phyloP scores from a whole-genome alignment of 2,329 filamentous ascomycete genomes.

The Podosphaera leucotricha region DNA sequence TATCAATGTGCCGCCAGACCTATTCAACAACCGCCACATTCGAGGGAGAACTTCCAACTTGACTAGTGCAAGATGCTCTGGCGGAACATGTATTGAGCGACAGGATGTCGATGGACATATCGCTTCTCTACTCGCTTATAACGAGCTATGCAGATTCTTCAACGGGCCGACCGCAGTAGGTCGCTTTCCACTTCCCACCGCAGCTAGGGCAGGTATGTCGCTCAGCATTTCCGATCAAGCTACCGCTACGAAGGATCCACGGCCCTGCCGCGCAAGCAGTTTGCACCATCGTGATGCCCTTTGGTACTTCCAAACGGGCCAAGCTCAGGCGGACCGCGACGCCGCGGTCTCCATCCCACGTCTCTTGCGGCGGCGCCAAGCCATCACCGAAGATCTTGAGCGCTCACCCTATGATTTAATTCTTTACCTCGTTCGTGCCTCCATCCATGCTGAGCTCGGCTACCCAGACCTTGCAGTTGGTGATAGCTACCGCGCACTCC shows the following conservation, averaged over 20 bases:
- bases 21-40: no score
- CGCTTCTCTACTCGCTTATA: no score
- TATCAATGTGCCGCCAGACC: no score
- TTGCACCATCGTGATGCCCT: not conserved
- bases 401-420: constrained; percentile 35
- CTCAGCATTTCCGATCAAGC: no score
- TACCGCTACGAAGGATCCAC: no score
- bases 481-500: constrained; percentile 75
- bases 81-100: no score
- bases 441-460: constrained; percentile 46
- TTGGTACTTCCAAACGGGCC: not conserved
- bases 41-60: no score
- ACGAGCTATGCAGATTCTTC: not conserved
- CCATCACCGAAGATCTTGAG: constrained; percentile 30
- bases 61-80: no score
- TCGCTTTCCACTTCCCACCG: not conserved
- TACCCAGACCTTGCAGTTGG: constrained; percentile 80
- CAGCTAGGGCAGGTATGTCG: no score
- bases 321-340: constrained; percentile 5
- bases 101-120: no score
- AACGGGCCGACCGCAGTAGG: not conserved
- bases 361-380: constrained; percentile 29
- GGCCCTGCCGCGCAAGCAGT: no score
- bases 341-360: constrained; percentile 9
- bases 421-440: constrained; percentile 44